phyloP scores from a whole-genome alignment of 176 grass and related monocot genomes.

The Alloteropsis semialata region DNA sequence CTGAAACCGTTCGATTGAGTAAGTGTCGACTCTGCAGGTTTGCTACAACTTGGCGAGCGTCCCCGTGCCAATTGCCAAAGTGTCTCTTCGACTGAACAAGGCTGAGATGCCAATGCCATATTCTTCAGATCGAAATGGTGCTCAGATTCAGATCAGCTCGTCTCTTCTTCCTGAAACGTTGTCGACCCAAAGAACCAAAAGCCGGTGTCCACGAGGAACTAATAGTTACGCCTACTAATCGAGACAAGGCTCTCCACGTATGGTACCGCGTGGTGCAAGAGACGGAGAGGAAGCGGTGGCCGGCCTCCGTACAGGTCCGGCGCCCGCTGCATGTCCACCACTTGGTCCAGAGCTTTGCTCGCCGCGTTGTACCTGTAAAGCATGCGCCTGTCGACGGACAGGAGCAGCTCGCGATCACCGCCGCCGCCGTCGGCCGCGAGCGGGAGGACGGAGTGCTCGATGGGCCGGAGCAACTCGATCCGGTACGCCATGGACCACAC shows the following conservation, averaged over 20 bases:
- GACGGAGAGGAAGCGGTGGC: not conserved
- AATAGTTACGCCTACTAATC: not conserved
- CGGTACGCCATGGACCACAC: not conserved
- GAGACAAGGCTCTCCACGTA: constrained; percentile 17
- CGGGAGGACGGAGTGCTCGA: not conserved
- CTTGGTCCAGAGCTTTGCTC: not conserved
- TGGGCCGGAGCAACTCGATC: not conserved
- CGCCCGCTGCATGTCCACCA: not conserved
- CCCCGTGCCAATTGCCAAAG: too few species aligned
- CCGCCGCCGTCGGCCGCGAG: not conserved
- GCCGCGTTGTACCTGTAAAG: not conserved
- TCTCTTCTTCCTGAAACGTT: too few species aligned
- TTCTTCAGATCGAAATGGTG: too few species aligned
- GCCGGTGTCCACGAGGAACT: too few species aligned
- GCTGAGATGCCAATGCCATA: too few species aligned
- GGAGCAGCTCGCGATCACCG: not conserved
- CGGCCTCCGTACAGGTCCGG: not conserved
- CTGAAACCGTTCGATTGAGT: too few species aligned
- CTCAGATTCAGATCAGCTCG: too few species aligned
- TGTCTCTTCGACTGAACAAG: too few species aligned
- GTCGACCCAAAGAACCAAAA: too few species aligned
- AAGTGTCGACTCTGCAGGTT: too few species aligned
- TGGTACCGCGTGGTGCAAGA: not conserved
- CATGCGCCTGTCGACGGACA: not conserved
- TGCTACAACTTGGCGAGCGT: too few species aligned